Conservation (phyloP, 306 rosid species). For the Glycine latifolia region DNA sequence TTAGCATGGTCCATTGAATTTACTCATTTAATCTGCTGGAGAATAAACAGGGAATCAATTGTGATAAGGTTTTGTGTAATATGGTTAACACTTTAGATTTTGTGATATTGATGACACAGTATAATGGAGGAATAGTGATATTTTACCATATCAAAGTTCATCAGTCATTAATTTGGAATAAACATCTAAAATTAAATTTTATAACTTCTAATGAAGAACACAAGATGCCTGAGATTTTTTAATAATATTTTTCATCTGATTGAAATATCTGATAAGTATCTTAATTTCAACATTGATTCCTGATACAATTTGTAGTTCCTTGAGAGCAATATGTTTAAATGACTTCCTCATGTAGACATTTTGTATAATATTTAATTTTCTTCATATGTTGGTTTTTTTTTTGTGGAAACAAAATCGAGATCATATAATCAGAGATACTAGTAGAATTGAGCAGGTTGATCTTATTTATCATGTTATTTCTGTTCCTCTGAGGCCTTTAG, state of each 20-base stretch:
- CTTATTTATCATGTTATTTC: conserved; percentile 11
- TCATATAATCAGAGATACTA: conserved; percentile 5
- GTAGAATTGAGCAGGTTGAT: conserved; percentile 20
- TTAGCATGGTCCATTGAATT: conserved; percentile 18
- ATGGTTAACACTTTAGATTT: conserved; percentile 7
- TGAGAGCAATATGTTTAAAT: neutral
- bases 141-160: conserved; percentile 38
- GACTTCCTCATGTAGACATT: too few species aligned
- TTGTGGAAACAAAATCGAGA: neutral
- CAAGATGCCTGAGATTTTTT: neutral
- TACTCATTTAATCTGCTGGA: conserved; percentile 29
- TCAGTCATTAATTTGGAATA: conserved; percentile 19
- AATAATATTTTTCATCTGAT: conserved; percentile 10
- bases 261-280: conserved; percentile 15
- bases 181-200: conserved; percentile 26
- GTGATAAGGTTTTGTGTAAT: conserved; percentile 9
- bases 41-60: conserved; percentile 26
- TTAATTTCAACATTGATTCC: conserved; percentile 12
- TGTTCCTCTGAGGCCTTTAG: conserved; percentile 23
- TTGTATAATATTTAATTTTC: neutral
- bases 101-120: neutral
- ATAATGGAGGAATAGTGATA: conserved; percentile 1
- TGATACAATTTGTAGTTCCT: neutral
- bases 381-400: neutral
- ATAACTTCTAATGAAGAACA: conserved; percentile 13